Conservation (phyloP, 1,284 basidiomycete genomes). For the Ustilago sp. region DNA sequence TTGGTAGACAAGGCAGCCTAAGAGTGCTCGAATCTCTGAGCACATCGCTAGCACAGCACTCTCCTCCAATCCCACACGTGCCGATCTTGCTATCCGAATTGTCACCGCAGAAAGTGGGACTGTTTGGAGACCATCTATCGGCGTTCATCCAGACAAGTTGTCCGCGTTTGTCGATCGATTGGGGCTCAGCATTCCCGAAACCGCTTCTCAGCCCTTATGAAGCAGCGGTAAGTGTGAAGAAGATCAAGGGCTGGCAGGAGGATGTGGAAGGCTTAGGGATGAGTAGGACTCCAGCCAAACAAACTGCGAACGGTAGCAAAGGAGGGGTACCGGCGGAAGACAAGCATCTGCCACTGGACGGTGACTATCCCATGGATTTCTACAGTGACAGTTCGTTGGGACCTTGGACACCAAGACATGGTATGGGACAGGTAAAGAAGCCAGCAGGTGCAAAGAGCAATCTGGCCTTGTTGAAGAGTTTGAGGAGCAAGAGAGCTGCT, state of each 20-base stretch:
- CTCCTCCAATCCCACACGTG: constrained; percentile 75
- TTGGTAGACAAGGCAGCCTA: constrained; percentile 93
- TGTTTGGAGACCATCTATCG: constrained; percentile 81
- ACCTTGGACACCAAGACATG: constrained; percentile 71
- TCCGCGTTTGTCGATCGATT: constrained; percentile 94
- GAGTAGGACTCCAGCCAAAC: constrained; percentile 67
- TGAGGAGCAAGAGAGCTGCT: constrained; percentile 25
- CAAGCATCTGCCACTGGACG: constrained; percentile 64
- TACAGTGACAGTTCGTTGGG: constrained; percentile 80
- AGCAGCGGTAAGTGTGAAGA: constrained; percentile 85
- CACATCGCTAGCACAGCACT: constrained; percentile 37
- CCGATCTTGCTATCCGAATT: constrained; percentile 94
- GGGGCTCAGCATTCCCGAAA: constrained; percentile 83
- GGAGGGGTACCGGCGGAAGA: constrained; percentile 23
- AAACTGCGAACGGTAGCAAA: neutral
- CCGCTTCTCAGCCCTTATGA: constrained; percentile 95
- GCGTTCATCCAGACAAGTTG: constrained; percentile 96
- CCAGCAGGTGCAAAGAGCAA: constrained; percentile 47
- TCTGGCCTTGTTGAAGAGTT: constrained; percentile 52
- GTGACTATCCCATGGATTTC: constrained; percentile 94
- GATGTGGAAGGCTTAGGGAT: constrained; percentile 60
- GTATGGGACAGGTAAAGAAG: constrained; percentile 60
- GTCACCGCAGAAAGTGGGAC: constrained; percentile 88
- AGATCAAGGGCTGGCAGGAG: constrained; percentile 75
- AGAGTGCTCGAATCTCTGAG: constrained; percentile 78